These are phyloP conservation scores for Symbiodinium natans DNA, from an alignment of 73 alveolate species.

Conservation along the genomic window DNA sequence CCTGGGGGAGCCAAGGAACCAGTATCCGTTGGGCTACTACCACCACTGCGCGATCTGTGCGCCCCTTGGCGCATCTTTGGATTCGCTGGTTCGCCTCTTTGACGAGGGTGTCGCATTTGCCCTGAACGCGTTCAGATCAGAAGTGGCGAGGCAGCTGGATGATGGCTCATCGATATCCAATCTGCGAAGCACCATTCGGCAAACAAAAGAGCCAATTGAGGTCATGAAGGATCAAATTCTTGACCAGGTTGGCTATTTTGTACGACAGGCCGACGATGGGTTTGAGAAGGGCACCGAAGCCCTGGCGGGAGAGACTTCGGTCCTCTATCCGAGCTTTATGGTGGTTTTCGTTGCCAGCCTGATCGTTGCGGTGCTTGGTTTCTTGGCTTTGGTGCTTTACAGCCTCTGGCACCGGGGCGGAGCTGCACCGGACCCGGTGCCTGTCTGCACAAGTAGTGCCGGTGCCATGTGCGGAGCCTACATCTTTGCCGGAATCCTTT, in stretches of 20 bases:
- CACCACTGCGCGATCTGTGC: neutral
- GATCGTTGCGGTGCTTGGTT: neutral
- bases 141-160: neutral
- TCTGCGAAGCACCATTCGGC: neutral
- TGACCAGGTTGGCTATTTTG: neutral
- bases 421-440: neutral
- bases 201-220: neutral
- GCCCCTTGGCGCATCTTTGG: neutral
- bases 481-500: neutral
- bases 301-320: neutral
- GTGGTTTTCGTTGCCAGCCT: neutral
- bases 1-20: neutral
- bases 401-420: neutral
- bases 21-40: neutral
- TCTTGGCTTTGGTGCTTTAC: neutral
- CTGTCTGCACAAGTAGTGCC: neutral
- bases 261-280: neutral
- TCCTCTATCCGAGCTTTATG: neutral
- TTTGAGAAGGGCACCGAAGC: neutral
- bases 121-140: neutral
- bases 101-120: conserved; percentile 4
- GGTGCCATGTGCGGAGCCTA: neutral
- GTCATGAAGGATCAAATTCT: neutral
- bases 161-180: neutral
- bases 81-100: neutral